Base-by-base conservation (phyloP, 2,329 filamentous ascomycete genomes). In the Cytospora chrysosperma region DNA sequence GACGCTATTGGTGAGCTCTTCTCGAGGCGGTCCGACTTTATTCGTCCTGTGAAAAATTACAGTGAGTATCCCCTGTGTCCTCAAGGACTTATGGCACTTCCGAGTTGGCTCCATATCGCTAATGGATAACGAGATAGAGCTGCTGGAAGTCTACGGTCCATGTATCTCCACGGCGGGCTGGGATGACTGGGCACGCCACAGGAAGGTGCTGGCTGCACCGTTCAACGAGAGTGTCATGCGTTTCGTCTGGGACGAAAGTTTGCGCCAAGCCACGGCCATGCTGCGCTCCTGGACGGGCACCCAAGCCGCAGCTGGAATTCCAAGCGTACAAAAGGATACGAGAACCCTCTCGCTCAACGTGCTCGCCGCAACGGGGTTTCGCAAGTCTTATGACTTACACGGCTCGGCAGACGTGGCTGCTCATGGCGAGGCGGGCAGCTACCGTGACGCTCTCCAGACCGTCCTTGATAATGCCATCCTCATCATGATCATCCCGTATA, bases 141-240 rank as follows among this genome's bases (percentile, higher is more conserved):
- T 72, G 9, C 58, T 73, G 17, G 70, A 70, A 40, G 53, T 74
- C 1, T 74, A 71, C 32, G 72, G 72, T 0, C 72, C 72, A 1
- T 71, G 66, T 52, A 66, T 74, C n/a, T 72, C 68, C 1, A 74
- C 71, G 0, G 72, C 67, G 4, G 59, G 63, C 10, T 70, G 65
- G 68, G 67, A 71, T 5, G 70, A 72, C n/a, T 73, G 72, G 72
- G 63, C 69, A 34, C 71, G 71, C 6, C 73, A 74, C 28, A 69
- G 72, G 0, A 73, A 70, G 51, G 63, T 68, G 0, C 50, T 72
- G 8, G 72, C 71, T 0, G 56, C 70, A 3, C 71, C 71, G 0
- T 73, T 74, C 58, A 74, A 72, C 50, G 71, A 74, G 63, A 65
- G 57, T 6, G 68, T 69, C 12, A 73, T 70, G 67, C 63, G 64